Evolutionary conservation across 2,329 filamentous ascomycete species (phyloP).

Genomic region (Daldinia eschscholtzii): DNA sequence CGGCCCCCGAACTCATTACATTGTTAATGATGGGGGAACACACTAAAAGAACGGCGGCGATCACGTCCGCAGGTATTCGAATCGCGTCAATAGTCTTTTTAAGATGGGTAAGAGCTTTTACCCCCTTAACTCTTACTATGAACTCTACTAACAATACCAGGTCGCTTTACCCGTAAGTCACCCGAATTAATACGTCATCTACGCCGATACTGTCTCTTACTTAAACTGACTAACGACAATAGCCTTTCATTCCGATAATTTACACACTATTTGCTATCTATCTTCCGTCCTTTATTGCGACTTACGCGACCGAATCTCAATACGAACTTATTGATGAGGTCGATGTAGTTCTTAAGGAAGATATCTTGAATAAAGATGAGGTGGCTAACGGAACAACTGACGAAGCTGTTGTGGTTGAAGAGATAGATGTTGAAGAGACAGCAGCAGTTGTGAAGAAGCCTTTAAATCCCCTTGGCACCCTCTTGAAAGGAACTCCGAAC

Average conservation of each 20-base stretch:
- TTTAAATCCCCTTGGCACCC: constrained; percentile 69
- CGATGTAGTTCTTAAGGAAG: constrained; percentile 67
- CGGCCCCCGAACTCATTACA: constrained; percentile 20
- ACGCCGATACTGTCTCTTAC: constrained; percentile 4
- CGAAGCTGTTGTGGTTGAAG: constrained; percentile 58
- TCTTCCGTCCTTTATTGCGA: constrained; percentile 71
- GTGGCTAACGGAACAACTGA: constrained; percentile 50
- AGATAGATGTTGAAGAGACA: constrained; percentile 74
- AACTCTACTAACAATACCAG: constrained; percentile 45
- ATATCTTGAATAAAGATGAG: constrained; percentile 56
- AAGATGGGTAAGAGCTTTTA: constrained; percentile 66
- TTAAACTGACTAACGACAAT: constrained; percentile 37
- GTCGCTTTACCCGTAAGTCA: constrained; percentile 51
- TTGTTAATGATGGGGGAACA: constrained; percentile 40
- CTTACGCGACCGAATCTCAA: constrained; percentile 67
- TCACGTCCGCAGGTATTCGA: constrained; percentile 65
- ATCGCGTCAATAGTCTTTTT: constrained; percentile 68
- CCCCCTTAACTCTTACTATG: constrained; percentile 7
- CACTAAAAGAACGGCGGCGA: constrained; percentile 51
- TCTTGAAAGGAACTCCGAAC: constrained; percentile 82
- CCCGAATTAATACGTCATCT: constrained; percentile 2
- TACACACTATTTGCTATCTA: constrained; percentile 76
- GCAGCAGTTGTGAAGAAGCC: constrained; percentile 70
- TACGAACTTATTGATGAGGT: constrained; percentile 72
- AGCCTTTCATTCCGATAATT: constrained; percentile 56